Conservation (phyloP, 1,139 yeast genomes). For the Hansenula sp. region DNA sequence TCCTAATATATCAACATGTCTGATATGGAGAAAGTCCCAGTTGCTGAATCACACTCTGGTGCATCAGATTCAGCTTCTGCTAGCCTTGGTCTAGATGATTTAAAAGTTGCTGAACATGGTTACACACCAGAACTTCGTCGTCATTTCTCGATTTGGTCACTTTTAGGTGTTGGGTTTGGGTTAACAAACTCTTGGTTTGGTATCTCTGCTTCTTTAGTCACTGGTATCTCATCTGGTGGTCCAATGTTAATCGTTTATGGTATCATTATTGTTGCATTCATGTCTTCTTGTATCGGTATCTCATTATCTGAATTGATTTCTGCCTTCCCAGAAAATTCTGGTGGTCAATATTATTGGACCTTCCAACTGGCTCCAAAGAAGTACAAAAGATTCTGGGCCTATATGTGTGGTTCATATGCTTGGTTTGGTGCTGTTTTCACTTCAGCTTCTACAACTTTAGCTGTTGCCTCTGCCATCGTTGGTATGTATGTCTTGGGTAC, state of each 20-base stretch:
- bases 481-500: slow-evolving; percentile 49
- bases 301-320: slow-evolving; percentile 52
- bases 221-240: slow-evolving; percentile 66
- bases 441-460: slow-evolving; percentile 54
- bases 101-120: slow-evolving; percentile 10
- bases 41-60: neutral
- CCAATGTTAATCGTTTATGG: slow-evolving; percentile 68
- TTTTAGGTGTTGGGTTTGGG: slow-evolving; percentile 65
- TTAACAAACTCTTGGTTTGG: slow-evolving; percentile 72
- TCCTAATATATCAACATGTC: neutral
- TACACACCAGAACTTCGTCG: slow-evolving; percentile 31
- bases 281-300: slow-evolving; percentile 48
- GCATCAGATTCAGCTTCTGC: neutral
- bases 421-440: slow-evolving; percentile 61
- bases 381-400: slow-evolving; percentile 48
- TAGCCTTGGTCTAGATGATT: neutral
- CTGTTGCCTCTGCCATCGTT: slow-evolving; percentile 47
- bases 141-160: slow-evolving; percentile 37
- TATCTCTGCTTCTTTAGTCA: slow-evolving; percentile 57
- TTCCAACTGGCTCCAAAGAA: slow-evolving; percentile 49
- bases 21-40: neutral
- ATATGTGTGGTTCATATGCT: slow-evolving; percentile 53
- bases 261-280: slow-evolving; percentile 54
- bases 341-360: slow-evolving; percentile 69
- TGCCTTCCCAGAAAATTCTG: slow-evolving; percentile 57